A percentile compares a stretch with the other conserved stretches of the same genome.
These are phyloP conservation scores for Begonia masoniana DNA, from an alignment of 306 rosid genomes.

Conservation along the genomic window DNA sequence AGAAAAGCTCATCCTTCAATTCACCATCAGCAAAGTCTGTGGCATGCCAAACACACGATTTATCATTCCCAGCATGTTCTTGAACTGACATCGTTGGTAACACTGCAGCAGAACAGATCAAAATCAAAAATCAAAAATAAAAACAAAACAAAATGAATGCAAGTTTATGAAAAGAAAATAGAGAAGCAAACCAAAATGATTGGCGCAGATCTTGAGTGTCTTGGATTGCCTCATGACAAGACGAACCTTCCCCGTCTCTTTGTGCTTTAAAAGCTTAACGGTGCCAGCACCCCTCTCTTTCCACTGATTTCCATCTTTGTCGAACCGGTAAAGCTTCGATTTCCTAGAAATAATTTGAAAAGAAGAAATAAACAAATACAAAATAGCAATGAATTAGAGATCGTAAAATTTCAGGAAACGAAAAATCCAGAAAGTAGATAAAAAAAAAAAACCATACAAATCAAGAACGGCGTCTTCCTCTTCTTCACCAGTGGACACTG, in stretches of 20 bases:
- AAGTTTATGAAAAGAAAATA: background rate
- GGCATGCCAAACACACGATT: constrained; percentile 94
- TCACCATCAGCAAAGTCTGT: constrained; percentile 91
- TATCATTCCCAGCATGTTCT: constrained; percentile 95
- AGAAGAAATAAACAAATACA: too few relatives aligned
- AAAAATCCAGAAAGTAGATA: background rate
- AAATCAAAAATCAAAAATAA: background rate
- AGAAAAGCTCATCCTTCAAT: constrained; percentile 91
- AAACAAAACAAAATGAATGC: background rate
- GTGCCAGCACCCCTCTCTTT: constrained; percentile 87
- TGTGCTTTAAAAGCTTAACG: constrained; percentile 69
- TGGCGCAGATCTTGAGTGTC: constrained; percentile 88
- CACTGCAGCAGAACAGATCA: constrained; percentile 25
- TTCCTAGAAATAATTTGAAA: constrained; percentile 23
- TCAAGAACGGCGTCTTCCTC: constrained; percentile 66
- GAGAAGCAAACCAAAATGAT: constrained; percentile 51
- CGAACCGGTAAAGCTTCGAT: constrained; percentile 87
- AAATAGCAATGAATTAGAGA: too few relatives aligned
- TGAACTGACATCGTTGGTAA: constrained; percentile 60
- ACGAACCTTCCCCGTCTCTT: constrained; percentile 48
- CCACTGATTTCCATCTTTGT: constrained; percentile 82
- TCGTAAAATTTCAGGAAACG: too few relatives aligned
- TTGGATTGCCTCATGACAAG: constrained; percentile 89
- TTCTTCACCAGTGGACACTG: constrained; percentile 74
- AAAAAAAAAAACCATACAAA: constrained; percentile 26